Conservation (phyloP, 2,329 filamentous ascomycete genomes). For the Beauveria bassiana region DNA sequence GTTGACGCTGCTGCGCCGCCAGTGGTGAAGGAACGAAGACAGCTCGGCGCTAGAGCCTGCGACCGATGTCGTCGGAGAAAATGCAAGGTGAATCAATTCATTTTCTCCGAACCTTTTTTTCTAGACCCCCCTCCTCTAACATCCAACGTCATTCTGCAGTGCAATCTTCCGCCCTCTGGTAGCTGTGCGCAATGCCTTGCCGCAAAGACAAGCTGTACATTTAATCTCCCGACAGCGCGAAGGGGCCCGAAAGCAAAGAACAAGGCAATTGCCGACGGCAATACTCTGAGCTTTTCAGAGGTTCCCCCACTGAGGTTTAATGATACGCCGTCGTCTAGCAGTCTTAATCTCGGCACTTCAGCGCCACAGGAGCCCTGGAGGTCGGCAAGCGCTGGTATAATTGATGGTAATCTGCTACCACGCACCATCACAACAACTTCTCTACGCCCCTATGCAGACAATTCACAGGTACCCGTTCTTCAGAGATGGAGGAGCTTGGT, state of each 20-base stretch:
- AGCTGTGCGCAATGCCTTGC: slow-evolving; percentile 27
- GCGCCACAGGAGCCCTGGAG: neutral
- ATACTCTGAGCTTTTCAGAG: neutral
- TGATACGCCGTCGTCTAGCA: neutral
- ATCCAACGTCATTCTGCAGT: slow-evolving; percentile 15
- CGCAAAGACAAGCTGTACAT: slow-evolving; percentile 26
- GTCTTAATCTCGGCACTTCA: neutral
- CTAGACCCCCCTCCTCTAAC: neutral
- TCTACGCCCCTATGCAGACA: neutral
- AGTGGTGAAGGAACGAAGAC: slow-evolving; percentile 14
- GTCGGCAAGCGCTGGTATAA: neutral
- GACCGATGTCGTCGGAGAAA: slow-evolving; percentile 30
- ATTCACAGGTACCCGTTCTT: slow-evolving; percentile 16
- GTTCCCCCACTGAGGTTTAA: neutral
- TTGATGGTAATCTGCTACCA: neutral
- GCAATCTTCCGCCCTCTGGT: slow-evolving; percentile 19
- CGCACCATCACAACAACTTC: neutral
- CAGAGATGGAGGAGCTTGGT: slow-evolving; percentile 23
- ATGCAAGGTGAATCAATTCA: slow-evolving; percentile 22
- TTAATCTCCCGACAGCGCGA: slow-evolving; percentile 29
- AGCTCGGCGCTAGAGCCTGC: slow-evolving; percentile 23
- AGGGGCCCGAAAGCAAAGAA: slow-evolving; percentile 30
- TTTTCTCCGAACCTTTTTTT: neutral
- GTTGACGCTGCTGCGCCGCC: slow-evolving; percentile 10
- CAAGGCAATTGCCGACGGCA: neutral